Percentiles rank a stretch among this genome's conserved stretches.
These are phyloP conservation scores for Syncephalastrum monosporum DNA, from an alignment of 371 early-diverging fungal species.

Conservation along the genomic window DNA sequence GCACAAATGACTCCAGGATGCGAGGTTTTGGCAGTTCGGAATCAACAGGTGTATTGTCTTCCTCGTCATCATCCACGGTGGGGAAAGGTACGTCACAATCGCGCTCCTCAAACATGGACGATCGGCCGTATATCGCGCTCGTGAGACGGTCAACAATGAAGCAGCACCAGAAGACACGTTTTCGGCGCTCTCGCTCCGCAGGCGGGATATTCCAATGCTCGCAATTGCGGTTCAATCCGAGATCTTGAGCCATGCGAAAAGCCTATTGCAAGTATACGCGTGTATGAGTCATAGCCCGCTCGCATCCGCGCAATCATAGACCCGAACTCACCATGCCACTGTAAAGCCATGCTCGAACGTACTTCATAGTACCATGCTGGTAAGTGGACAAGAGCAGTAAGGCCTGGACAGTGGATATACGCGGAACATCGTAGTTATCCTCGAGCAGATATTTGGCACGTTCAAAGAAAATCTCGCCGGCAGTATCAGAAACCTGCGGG, in stretches of 20 bases:
- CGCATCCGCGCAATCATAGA: background rate
- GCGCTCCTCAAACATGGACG: constrained; percentile 43
- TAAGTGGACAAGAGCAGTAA: constrained; percentile 54
- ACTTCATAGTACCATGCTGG: constrained; percentile 53
- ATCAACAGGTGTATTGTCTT: constrained; percentile 6
- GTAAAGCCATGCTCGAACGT: constrained; percentile 50
- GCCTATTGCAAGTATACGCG: constrained; percentile 23
- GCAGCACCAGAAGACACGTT: constrained; percentile 54
- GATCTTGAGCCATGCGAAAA: constrained; percentile 52
- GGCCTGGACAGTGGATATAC: constrained; percentile 62
- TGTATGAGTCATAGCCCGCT: background rate
- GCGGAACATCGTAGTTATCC: constrained; percentile 55
- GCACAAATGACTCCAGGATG: constrained; percentile 33
- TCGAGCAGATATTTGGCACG: constrained; percentile 50
- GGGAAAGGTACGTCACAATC: constrained; percentile 51
- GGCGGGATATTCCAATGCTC: constrained; percentile 43
- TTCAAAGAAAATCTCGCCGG: constrained; percentile 49
- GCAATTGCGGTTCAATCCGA: constrained; percentile 49
- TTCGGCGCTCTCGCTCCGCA: constrained; percentile 39
- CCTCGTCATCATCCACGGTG: constrained; percentile 38
- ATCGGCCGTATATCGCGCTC: constrained; percentile 44
- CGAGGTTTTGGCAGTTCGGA: constrained; percentile 12
- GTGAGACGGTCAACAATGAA: constrained; percentile 44
- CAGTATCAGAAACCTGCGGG: constrained; percentile 30
- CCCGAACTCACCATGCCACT: constrained; percentile 45